Evolutionary conservation across 1,284 basidiomycete species (phyloP), one percentile per base, ranked within the genome.

Genomic region (Apiotrichum laibachii): DNA sequence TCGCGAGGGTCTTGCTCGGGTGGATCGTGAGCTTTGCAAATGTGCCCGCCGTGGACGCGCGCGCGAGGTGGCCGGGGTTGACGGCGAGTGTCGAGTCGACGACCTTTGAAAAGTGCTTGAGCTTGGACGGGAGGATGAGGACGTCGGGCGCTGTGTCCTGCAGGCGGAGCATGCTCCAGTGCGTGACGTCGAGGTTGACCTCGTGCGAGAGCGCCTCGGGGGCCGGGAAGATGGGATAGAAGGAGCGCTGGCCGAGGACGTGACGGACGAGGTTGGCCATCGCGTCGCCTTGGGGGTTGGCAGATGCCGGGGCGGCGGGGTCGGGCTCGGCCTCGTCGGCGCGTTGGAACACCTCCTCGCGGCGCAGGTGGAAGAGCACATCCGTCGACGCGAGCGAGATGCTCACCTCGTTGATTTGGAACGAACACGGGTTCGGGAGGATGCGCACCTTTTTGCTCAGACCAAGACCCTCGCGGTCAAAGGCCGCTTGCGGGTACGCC

Each of bases 221-320:
- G 0, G 87, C 84, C 3, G 95, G 95, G 73, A 95, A 98, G 47
- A 98, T 77, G 0, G 96, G 96, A 75, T 99, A 99, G 79, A 97
- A 96, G 71, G 88, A 93, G 69, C 91, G 82, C 71, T 99, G 95
- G 54, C 89, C 84, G 10, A 98, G 79, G 8, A 99, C 69, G 68
- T 93, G 88, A 19, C 92, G 83, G 62, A 88, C 88, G 6, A 88
- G 77, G 67, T 87, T 86, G 9, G 86, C 84, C 85, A 97, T 91
- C 3, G 83, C 72, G 72, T 97, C 93, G 8, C 81, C 81, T 2
- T 80, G 71, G 43, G 83, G 83, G 43, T 82, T 82, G 18, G 63
- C 64, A 31, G 63, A 61, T 26, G 57, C 64, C 43, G 65, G 66
- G 49, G 61, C 53, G 4, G 66, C 43, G 1, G 80, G 68, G 8